Conservation (phyloP, 2,329 filamentous ascomycete genomes). For the Arthroderma sp. region DNA sequence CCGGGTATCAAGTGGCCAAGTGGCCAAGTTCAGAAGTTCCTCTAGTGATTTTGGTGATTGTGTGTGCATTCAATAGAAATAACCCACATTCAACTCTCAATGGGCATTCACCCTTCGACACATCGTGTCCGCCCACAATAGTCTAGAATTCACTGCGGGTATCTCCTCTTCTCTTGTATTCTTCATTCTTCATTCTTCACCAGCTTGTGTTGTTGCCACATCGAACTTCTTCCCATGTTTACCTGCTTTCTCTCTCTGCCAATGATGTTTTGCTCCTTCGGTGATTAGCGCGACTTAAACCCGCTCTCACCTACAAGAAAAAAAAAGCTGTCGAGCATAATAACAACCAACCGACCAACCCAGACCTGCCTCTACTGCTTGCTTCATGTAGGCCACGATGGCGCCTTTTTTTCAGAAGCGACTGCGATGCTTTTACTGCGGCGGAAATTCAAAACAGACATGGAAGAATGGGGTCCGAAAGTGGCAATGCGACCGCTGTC, state of each 20-base stretch:
- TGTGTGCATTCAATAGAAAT: neutral
- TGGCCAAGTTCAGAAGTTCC: neutral
- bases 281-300: constrained; percentile 6
- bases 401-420: constrained; percentile 32
- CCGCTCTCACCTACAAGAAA: constrained; percentile 1
- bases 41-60: neutral
- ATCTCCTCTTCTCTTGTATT: neutral
- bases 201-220: neutral
- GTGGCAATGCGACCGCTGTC: constrained; percentile 22
- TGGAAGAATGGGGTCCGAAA: constrained; percentile 63
- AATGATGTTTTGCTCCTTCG: neutral
- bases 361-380: neutral
- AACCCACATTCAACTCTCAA: neutral
- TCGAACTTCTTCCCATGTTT: neutral
- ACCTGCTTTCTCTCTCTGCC: neutral
- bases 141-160: neutral
- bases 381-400: constrained; percentile 24
- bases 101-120: neutral
- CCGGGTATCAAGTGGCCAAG: neutral
- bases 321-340: neutral
- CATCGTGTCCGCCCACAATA: neutral
- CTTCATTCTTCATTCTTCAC: neutral
- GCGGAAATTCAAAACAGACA: constrained; percentile 49
- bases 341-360: neutral
- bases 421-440: constrained; percentile 75